These are phyloP conservation scores for Microcyclosporella mali DNA, from an alignment of 2,329 filamentous ascomycete genomes.

Conservation along the genomic window DNA sequence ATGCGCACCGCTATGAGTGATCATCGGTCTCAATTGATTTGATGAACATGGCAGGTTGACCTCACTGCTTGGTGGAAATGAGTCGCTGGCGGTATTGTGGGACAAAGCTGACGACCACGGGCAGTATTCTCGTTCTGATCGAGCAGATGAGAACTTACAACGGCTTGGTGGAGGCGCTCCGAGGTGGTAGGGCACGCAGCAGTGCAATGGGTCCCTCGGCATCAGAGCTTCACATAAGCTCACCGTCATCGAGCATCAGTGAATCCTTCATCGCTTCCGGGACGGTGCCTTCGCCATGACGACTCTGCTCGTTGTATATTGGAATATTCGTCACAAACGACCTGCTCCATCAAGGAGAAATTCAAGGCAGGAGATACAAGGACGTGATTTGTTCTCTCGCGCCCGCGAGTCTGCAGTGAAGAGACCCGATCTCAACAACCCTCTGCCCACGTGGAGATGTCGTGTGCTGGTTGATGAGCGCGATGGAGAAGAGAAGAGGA, in stretches of 20 bases:
- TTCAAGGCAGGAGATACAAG: conserved; percentile 50
- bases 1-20: too few species aligned
- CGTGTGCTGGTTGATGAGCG: conserved; percentile 25
- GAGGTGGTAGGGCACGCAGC: neutral
- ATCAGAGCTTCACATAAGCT: neutral
- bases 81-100: too few species aligned
- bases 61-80: too few species aligned
- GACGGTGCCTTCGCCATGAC: neutral
- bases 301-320: neutral
- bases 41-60: too few species aligned
- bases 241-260: neutral
- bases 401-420: conserved; percentile 40
- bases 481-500: conserved; percentile 22
- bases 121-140: neutral
- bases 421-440: conserved; percentile 26
- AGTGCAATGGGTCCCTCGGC: neutral
- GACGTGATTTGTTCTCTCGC: conserved; percentile 42
- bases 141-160: neutral
- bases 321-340: conserved; percentile 45
- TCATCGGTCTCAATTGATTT: too few species aligned
- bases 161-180: neutral
- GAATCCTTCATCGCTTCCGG: neutral
- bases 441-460: too few species aligned
- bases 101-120: too few species aligned
- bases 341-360: conserved; percentile 42